Conservation (phyloP, 139 green algal species). For the Klebsormidium nitens region DNA sequence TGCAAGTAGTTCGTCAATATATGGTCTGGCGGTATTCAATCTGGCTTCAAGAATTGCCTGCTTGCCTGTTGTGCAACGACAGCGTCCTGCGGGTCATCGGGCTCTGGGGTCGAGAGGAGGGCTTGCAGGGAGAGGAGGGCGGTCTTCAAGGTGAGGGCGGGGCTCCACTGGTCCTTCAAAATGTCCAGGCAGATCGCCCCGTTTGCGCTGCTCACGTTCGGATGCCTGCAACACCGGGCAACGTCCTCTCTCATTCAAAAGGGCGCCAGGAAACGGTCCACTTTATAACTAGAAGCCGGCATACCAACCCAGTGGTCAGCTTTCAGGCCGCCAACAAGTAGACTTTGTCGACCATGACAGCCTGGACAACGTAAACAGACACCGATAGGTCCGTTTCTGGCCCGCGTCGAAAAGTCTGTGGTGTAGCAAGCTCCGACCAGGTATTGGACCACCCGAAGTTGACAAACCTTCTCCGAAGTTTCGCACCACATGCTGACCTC, state of each 20-base stretch:
- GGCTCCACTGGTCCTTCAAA: constrained; percentile 50
- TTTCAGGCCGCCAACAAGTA: background rate
- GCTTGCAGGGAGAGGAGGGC: constrained; percentile 91
- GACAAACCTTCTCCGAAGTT: too few relatives aligned
- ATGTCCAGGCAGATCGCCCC: constrained; percentile 61
- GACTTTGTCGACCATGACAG: constrained; percentile 2
- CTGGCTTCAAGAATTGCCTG: too few relatives aligned
- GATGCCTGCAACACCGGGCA: constrained; percentile 32
- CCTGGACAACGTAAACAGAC: constrained; percentile 14
- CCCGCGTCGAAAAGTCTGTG: background rate
- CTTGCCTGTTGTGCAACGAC: constrained; percentile 77
- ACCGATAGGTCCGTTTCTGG: background rate
- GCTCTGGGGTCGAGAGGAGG: constrained; percentile 82
- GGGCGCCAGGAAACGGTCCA: background rate
- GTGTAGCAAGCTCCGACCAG: too few relatives aligned
- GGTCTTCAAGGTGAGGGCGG: constrained; percentile 73
- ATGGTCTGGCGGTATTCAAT: too few relatives aligned
- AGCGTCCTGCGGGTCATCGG: constrained; percentile 93
- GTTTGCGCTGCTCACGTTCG: constrained; percentile 48
- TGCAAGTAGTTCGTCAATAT: too few relatives aligned
- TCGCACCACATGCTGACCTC: too few relatives aligned
- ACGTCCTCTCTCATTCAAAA: background rate
- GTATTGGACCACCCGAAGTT: too few relatives aligned
- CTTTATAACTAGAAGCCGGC: background rate
- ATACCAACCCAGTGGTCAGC: background rate